Base-by-base conservation (phyloP, 139 green algal species). In the Chlamydomonas urium region DNA sequence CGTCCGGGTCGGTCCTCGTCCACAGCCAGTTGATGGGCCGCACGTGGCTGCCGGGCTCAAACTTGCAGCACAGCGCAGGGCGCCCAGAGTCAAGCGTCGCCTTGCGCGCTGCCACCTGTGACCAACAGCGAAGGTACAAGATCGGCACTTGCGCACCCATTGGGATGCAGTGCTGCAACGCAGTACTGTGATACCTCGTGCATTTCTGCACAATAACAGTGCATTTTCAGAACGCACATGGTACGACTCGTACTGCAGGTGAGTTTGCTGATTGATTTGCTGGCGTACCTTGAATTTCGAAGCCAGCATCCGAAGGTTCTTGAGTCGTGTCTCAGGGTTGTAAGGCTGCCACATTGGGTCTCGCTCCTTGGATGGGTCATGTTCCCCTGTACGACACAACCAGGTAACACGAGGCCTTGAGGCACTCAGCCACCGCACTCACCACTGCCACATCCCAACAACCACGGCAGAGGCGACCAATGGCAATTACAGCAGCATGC, bases 331-430 rank as follows among this genome's bases (percentile, higher is more conserved):
- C 1, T 23, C 48, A 2, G 77, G 77, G 2, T 47, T 75, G 77
- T 79, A 83, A 32, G 78, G 78, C 73, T 79, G 53, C 78, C 78
- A 83, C 2, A 26, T 17, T 29, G 68, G 56, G 68, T 72, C 31
- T 29, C 2, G 14, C 47, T 73, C 73, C 60, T 77, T 79, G 59
- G 26, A n/a, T 3, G 28, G 2, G 1, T 79, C 67, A 65, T 83
- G 77, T 2, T 45, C 36, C 31, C 72, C 77, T 76, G 37, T 1
- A 45, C 17, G 21, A 26, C 56, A 69, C 10, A 69, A 56, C 45
- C 17, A 26, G 21, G 17, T 21, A 56, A 26, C 17, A 26, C 17
- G 17, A 56, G 21, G 21, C 6, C n/a, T 63, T 63, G 6, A 63
- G 26, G 53, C 19, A 8, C 29, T 63, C 53, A 63, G 53, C 29